Base-by-base conservation (phyloP, 768 basidiomycete species). In the Russula virescens region DNA sequence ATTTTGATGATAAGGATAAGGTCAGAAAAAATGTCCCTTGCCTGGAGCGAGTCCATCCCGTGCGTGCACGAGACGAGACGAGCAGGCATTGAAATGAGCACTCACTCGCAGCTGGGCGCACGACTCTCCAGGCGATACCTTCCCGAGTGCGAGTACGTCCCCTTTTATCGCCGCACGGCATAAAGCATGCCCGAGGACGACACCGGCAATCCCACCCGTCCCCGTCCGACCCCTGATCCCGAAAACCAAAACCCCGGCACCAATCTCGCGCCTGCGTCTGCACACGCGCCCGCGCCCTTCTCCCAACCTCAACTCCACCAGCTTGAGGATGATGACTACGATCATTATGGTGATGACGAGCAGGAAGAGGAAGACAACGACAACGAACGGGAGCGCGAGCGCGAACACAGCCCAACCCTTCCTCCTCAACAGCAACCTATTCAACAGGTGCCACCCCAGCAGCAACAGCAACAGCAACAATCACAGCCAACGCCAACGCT, bases 311-410 rank as follows among this genome's bases (percentile, higher is more conserved):
- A 46, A 31, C 5, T 31, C 26, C 50, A 53, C 26, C 25, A 23
- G n/a, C 46, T 43, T 23, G 52, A 40, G 14, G 47, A 49, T 0
- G 54, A 64, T 9, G 58, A 60, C 31, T 19, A 50, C 21, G 53
- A 42, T 14, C 58, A 64, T 34, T 53, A 60, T 23, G 63, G 63
- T 5, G 63, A 64, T 54, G 62, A 63, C 45, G 62, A 63, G 35
- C 46, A 53, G 19, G 62, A 58, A 13, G 40, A 42, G 38, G 34
- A 58, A 8, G 43, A 52, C 26, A 49, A 62, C n/a, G 25, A 51
- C 14, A 8, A 45, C 16, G 35, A 35, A 13, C 40, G 25, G 40
- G 48, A 21, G 7, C 25, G 1, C 56, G 38, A 38, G 13, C 38
- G 38, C 38, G 38, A 38, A 45, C 19, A 31, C n/a, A 55, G 42